Percentiles rank a stretch among this genome's conserved stretches.
Evolutionary conservation across 208 protist species (phyloP).

Genomic region (Leishmania arabica): DNA sequence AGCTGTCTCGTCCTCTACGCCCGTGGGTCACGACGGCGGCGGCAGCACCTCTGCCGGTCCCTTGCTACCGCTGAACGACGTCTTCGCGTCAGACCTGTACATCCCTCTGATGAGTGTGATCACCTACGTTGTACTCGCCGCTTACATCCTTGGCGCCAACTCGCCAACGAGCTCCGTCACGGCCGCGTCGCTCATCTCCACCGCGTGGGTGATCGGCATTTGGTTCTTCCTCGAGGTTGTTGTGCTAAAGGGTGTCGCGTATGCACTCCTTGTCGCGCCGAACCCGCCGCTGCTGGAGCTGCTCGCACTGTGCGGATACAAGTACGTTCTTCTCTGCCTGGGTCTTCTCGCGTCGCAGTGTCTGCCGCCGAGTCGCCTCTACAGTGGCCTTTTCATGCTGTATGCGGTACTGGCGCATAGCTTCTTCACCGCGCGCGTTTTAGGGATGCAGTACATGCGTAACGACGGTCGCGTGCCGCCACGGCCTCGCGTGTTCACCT

Average conservation of each 20-base stretch:
- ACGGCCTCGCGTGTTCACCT: constrained; percentile 53
- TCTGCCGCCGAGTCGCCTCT: constrained; percentile 21
- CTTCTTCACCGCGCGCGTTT: constrained; percentile 47
- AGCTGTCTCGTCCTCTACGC: not conserved
- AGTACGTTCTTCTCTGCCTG: constrained; percentile 74
- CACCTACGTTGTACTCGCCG: constrained; percentile 79
- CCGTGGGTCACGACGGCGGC: constrained; percentile 8
- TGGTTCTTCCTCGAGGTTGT: constrained; percentile 60
- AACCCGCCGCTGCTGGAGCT: constrained; percentile 47
- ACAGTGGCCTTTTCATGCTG: constrained; percentile 33
- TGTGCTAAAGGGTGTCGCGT: constrained; percentile 44
- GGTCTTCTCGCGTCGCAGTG: constrained; percentile 46
- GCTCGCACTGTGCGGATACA: constrained; percentile 72
- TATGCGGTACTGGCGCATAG: constrained; percentile 52
- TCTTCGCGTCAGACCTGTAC: constrained; percentile 78
- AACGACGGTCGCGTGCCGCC: constrained; percentile 48
- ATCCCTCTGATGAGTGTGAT: constrained; percentile 83
- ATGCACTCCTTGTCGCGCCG: constrained; percentile 47
- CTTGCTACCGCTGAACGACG: constrained; percentile 53
- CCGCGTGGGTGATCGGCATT: constrained; percentile 49
- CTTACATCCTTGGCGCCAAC: constrained; percentile 55
- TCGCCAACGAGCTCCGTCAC: constrained; percentile 41
- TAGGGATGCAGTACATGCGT: constrained; percentile 36
- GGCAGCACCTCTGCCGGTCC: not conserved
- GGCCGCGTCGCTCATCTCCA: constrained; percentile 58